Base-by-base conservation (phyloP, 2,329 filamentous ascomycete species). In the Paracamarosporium sp. region DNA sequence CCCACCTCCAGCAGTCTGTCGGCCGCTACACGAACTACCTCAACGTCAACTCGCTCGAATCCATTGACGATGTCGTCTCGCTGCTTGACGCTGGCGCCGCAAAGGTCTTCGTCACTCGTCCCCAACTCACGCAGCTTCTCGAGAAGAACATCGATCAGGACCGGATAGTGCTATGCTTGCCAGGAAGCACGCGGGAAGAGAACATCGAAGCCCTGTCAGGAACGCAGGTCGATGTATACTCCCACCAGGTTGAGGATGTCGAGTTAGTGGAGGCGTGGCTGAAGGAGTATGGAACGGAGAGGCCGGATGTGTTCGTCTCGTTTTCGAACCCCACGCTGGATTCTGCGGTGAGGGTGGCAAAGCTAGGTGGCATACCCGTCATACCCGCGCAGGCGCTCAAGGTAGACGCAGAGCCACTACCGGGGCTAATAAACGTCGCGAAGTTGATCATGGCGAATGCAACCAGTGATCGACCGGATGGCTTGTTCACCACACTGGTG, bases 401-500 rank as follows among this genome's bases (percentile, higher is more conserved):
- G 1, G 84, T 88, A 46, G 86, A 89, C 66, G 60, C 75, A 1
- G 86, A 87, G 67, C 82, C 86, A 41, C 83, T 89, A 48, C 74
- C 83, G 11, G 80, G 82, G 41, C 74, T 84, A 50, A 80, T 97
- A 25, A 88, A 88, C 35, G 85, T 91, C 5, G 84, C 88, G 12
- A 87, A 86, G 68, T 79, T 97, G 28, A 82, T 98, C 60, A 85
- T 92, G 50, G 84, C 86, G 2, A 88, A 88, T 62, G 93, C 93
- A 78, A 89, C 85, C 61, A 92, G 91, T 36, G 95, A 99, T 76
- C 86, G 93, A 62, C 78, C 87, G 4, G 96, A 97, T 72, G 90
- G 90, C 8, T 84, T 99, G 8, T 87, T 96, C 65, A 90, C 95
- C 1, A 99, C 95, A 0, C 86, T 97, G 4, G 95, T 99, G 7